Evolutionary conservation across 208 protist genomes (phyloP), one percentile per base, ranked within the genome.

Genomic region (Balamuthia mandrillaris): DNA sequence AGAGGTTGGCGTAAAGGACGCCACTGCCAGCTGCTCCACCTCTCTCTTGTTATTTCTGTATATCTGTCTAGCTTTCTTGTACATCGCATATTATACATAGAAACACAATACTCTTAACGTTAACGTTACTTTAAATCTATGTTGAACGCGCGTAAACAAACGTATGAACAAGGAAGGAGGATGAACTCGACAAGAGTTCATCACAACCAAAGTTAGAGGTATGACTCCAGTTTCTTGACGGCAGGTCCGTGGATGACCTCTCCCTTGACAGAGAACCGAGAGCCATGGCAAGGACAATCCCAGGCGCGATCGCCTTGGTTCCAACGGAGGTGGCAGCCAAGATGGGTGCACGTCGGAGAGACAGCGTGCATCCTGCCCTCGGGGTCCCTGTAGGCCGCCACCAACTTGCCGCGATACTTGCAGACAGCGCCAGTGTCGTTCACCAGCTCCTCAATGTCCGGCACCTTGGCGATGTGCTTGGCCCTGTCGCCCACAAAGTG

Each of bases 231-330:
- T n/a, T n/a, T n/a, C 68, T 78, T 78, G 68, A 31, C 42, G 4
- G 68, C 68, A 1, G 68, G 68, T 24, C 68, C 68, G 47, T 78
- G 68, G 1, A 78, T 27, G 12, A 78, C 68, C 2, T 24, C 63
- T 5, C 66, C 81, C 56, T 79, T 77, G 66, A 41, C 81, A 29
- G 74, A 42, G 66, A 78, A 85, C 39, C 63, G 66, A 10, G 81
- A 85, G 27, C 81, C 81, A 29, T 85, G 81, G 66, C 81, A 85
- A 7, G 81, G 81, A 42, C 81, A 85, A 45, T 78, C 63, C 61
- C 54, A 85, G 51, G 42, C 58, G 42, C 58, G 74, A 45, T 85
- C 81, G 27, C 61, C 81, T 35, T 85, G 45, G 49, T 85, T 85
- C 81, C 81, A 85, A 39, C 45, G 42, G 37, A 85, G 61, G 66